These are phyloP conservation scores for Hirsutella rhossiliensis DNA, from an alignment of 2,329 filamentous ascomycete genomes.

Conservation along the genomic window DNA sequence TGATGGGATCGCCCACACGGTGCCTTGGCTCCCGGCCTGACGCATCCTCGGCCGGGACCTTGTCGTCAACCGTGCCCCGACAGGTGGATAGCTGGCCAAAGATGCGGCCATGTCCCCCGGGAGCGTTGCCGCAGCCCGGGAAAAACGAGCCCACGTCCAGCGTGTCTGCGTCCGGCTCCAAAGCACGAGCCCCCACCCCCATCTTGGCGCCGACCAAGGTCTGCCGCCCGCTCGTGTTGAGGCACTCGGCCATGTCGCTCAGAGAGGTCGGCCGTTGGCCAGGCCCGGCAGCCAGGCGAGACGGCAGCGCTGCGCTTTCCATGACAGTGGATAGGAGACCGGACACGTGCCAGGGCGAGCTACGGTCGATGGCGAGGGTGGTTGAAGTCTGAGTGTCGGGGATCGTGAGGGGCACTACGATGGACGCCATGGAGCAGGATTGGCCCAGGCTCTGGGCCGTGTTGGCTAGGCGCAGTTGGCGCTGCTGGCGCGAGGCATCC, in stretches of 20 bases:
- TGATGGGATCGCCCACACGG: conserved; percentile 13
- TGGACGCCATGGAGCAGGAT: conserved; percentile 58
- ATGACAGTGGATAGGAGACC: conserved; percentile 65
- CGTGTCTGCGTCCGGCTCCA: conserved; percentile 15
- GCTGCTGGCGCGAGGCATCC: conserved; percentile 39
- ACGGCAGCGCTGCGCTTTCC: conserved; percentile 68
- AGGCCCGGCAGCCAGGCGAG: conserved; percentile 45
- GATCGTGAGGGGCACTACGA: conserved; percentile 64
- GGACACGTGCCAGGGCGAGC: conserved; percentile 68
- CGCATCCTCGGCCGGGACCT: not conserved
- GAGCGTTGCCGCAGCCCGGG: conserved; percentile 7
- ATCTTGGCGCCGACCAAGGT: conserved; percentile 66
- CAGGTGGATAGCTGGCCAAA: conserved; percentile 16
- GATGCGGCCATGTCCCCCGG: conserved; percentile 10
- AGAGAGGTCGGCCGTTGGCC: conserved; percentile 35
- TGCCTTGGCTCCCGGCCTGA: conserved; percentile 7
- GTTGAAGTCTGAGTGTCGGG: conserved; percentile 42
- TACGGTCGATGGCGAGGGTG: conserved; percentile 46
- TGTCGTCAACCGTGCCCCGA: conserved; percentile 8
- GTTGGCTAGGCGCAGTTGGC: conserved; percentile 53
- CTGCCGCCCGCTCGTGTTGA: conserved; percentile 70
- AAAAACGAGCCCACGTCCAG: conserved; percentile 20
- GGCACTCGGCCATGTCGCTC: conserved; percentile 48
- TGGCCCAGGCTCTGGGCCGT: conserved; percentile 59
- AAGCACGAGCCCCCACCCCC: conserved; percentile 32